Base-by-base conservation (phyloP, 1,284 basidiomycete genomes). In the Testicularia cyperi region DNA sequence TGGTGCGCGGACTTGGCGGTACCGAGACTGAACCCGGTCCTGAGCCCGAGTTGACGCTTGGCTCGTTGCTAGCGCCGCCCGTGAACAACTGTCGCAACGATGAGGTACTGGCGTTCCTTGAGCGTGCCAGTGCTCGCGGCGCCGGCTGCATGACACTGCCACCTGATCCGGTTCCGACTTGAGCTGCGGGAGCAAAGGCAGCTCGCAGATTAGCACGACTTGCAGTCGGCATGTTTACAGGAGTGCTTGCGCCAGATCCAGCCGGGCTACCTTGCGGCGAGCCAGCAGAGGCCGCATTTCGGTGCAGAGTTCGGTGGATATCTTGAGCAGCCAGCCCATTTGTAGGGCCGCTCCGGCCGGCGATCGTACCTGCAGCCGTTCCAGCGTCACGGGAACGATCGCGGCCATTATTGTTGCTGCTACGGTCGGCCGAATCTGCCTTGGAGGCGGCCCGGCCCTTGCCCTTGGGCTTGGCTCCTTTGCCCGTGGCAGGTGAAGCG, bases 71-170 rank as follows among this genome's bases (percentile, higher is more conserved):
- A 20, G 45, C 39, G 9, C 35, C 13, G 8, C 47, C 43, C 27
- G 39, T 39, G 22, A 51, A 46, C n/a, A 44, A 43, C 14, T 42
- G 46, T 14, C 52, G 42, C 16, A 62, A 42, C 27, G 58, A 62
- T 14, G 58, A 52, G 44, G 31, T 55, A 44, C 58, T 62, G n/a
- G 46, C 44, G 29, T 35, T 47, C 22, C 38, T 43, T 20, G 52
- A 52, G 22, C 40, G 43, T 4, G 38, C 30, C 40, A 52, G 18
- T 2, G 47, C 39, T n/a, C 58, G 44, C 1, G 52, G 58, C 8
- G 34, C 9, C 2, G 58, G 58, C 41, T 62, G 58, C 52, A 62
- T 47, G 24, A 56, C 52, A 31, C 58, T 62, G 12, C 28, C n/a
- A 15, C 44, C 42, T 14, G 58, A 55, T 19, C 47, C 47, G 3